Evolutionary conservation across 2,329 filamentous ascomycete species (phyloP), one percentile per base, ranked within the genome.

Genomic region (Metarhizium sp.): DNA sequence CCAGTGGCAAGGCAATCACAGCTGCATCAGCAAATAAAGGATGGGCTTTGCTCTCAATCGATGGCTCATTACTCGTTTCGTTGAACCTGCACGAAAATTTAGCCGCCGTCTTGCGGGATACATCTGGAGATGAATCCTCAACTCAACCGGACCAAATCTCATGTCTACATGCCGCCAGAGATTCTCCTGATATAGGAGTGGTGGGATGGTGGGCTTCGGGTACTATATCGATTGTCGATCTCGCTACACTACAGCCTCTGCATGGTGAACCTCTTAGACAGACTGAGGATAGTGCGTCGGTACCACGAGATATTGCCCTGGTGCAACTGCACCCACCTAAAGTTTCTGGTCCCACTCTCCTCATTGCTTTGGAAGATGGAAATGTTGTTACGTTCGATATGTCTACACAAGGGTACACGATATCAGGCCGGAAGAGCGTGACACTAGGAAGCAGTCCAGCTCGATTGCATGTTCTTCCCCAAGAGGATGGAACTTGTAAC

Each of bases 281-380:
- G 57, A 77, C 76, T 13, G 75, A 81, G 30, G 85, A 92, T 56
- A 85, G 83, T 47, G 80, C 87, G 7, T 90, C 90, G 0, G 85
- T 96, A 32, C 92, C 94, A 1, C 81, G 92, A 59, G 90, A 91
- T 52, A 79, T 97, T 32, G 82, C 86, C 0, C 78, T 97, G 7
- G 86, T 89, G 5, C 85, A 92, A 58, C 79, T 97, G 4, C 80
- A 96, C 48, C 85, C 86, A 14, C 76, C 78, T 6, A 63, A 71
- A 7, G 55, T 69, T 8, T 71, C 74, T 6, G 81, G 80, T 0
- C 87, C 90, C 0, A 96, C 88, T 0, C 77, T 99, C 0, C 88
- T 99, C 58, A 80, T 96, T 36, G 88, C 92, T 13, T 88, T 96
- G 80, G 90, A 95, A 50, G 92, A 97, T 69, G 94, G 94, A 4